Evolutionary conservation across 2,329 filamentous ascomycete genomes (phyloP).

Genomic region (Pestalotiopsis sp.): DNA sequence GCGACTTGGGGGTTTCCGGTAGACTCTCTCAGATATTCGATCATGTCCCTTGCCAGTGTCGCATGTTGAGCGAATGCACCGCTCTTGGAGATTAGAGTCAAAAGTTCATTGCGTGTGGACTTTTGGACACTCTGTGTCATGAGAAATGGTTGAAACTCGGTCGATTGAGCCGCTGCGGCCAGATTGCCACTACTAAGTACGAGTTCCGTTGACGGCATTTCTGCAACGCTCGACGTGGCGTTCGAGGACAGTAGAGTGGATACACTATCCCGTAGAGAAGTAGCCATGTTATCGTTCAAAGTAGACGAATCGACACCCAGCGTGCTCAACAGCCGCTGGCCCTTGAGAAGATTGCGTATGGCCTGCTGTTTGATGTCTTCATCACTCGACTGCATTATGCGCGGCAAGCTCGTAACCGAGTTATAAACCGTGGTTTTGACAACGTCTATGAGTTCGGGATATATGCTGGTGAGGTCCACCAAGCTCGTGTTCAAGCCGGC

Average conservation of each 20-base stretch:
- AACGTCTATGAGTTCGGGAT: constrained; percentile 63
- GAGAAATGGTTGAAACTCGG: constrained; percentile 62
- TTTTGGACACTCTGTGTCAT: constrained; percentile 69
- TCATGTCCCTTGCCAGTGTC: constrained; percentile 65
- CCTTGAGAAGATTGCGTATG: constrained; percentile 76
- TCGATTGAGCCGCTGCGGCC: constrained; percentile 20
- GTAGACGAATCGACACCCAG: constrained; percentile 67
- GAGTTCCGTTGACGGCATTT: constrained; percentile 30
- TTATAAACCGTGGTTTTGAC: constrained; percentile 75
- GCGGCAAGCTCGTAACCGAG: constrained; percentile 80
- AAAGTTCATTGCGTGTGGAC: constrained; percentile 59
- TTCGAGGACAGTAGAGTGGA: constrained; percentile 42
- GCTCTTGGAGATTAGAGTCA: constrained; percentile 58
- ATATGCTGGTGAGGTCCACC: constrained; percentile 63
- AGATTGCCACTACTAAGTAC: constrained; percentile 33
- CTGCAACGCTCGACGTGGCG: constrained; percentile 34
- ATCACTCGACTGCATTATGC: constrained; percentile 82
- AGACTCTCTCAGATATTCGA: constrained; percentile 63
- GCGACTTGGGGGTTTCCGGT: constrained; percentile 65
- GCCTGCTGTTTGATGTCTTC: constrained; percentile 75
- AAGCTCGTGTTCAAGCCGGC: constrained; percentile 62
- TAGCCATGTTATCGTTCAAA: constrained; percentile 68
- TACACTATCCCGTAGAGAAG: constrained; percentile 76
- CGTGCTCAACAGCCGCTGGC: constrained; percentile 66
- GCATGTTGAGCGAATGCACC: constrained; percentile 62